Evolutionary conservation across 2,329 filamentous ascomycete genomes (phyloP).

Genomic region (Aspergillus niger): DNA sequence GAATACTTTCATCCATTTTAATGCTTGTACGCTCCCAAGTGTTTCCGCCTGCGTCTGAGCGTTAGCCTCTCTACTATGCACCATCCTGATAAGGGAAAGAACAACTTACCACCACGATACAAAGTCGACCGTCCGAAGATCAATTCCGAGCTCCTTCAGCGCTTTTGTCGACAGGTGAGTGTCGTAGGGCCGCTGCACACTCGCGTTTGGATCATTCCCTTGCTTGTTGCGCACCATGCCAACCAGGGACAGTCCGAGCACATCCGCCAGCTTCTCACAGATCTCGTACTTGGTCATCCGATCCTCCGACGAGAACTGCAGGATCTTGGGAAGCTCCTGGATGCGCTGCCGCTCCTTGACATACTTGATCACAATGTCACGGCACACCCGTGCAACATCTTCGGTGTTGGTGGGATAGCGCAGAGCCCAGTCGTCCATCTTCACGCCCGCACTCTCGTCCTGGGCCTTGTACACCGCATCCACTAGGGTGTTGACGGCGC

Average conservation of each 20-base stretch:
- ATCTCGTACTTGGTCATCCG: constrained; percentile 89
- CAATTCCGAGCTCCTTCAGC: constrained; percentile 72
- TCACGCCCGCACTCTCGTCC: constrained; percentile 60
- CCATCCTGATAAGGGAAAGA: constrained; percentile 8
- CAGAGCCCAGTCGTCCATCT: constrained; percentile 84
- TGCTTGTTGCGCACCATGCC: constrained; percentile 67
- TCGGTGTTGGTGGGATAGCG: constrained; percentile 88
- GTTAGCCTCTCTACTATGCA: constrained; percentile 14
- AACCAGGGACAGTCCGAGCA: constrained; percentile 72
- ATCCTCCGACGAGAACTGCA: constrained; percentile 88
- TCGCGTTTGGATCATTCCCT: constrained; percentile 70
- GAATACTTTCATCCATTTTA: constrained; percentile 7
- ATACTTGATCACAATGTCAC: constrained; percentile 73
- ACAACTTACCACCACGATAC: constrained; percentile 71
- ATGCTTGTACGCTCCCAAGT: constrained; percentile 34
- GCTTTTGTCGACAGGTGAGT: constrained; percentile 79
- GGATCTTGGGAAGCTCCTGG: constrained; percentile 63
- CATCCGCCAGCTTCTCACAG: constrained; percentile 73
- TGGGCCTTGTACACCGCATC: constrained; percentile 75
- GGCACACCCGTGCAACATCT: constrained; percentile 77
- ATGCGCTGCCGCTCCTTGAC: constrained; percentile 53
- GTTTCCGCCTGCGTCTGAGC: constrained; percentile 30
- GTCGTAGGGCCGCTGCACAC: constrained; percentile 80
- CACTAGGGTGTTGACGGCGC: constrained; percentile 79
- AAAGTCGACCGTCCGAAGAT: constrained; percentile 74